Base-by-base conservation (phyloP, 371 early-diverging fungal species). In the Rhizopus stolonifer region DNA sequence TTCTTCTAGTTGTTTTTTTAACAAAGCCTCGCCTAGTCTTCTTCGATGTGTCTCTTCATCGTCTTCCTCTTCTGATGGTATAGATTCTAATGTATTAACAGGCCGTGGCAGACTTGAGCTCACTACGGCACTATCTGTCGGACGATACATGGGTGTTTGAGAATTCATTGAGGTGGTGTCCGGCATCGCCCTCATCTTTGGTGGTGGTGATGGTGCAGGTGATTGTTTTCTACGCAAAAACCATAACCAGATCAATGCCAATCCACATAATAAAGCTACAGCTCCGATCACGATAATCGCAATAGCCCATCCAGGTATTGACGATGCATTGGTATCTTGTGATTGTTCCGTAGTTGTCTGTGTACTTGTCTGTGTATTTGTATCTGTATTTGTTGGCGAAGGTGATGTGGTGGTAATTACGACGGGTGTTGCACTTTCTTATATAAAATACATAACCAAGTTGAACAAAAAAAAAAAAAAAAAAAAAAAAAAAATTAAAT, bases 1-100 rank as follows among this genome's bases (percentile, higher is more conserved):
- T 63, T 77, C 74, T 32, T 65, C 72, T n/a, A 77, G 45, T 49
- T 74, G 72, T 36, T 67, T 64, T 44, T 71, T 70, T 34, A 77
- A 42, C 25, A 77, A 47, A 13, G 63, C 67, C 44, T 77, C 70
- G 22, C 78, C 78, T 11, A 77, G 48, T 4, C 64, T 59, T 54
- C 70, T 59, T 58, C 74, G 51, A 24, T 57, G 58, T 9, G 56
- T 22, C 43, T 69, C 75, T 39, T 71, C 72, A 18, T 69, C 56
- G 15, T 64, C 62, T 15, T 42, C 57, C 2, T 52, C 56, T 14
- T 29, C 21, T 17, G 23, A 10, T 15, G 15, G 11, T n/a, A n/a
- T n/a, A n/a, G 36, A 6, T 36, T n/a, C 36, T 36, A 36, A 36
- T n/a, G 13, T 11, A 6, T 6, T 36, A 52, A 14, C 26, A 32